These are phyloP conservation scores for Aspergillus caelatus DNA, from an alignment of 2,329 filamentous ascomycete genomes.

Conservation along the genomic window DNA sequence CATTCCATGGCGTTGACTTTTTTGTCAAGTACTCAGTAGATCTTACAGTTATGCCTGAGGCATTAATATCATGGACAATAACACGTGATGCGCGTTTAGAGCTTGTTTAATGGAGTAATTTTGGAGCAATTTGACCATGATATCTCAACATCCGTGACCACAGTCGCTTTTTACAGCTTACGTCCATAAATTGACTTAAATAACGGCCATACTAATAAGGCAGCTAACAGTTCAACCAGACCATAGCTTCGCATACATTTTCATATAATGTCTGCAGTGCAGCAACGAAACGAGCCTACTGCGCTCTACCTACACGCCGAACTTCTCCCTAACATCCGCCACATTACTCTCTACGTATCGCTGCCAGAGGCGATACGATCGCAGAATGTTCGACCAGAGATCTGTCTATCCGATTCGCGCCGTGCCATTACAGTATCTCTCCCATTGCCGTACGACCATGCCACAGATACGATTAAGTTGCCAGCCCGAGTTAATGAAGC, in stretches of 20 bases:
- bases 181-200: background rate
- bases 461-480: constrained; percentile 50
- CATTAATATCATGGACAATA: background rate
- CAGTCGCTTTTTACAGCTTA: background rate
- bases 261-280: constrained; percentile 4
- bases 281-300: constrained; percentile 12
- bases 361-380: constrained; percentile 33
- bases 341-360: constrained; percentile 60
- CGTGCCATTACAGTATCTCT: constrained; percentile 41
- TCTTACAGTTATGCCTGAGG: background rate
- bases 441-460: constrained; percentile 26
- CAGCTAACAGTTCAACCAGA: background rate
- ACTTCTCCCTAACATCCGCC: constrained; percentile 62
- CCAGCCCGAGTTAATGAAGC: constrained; percentile 43
- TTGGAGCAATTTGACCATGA: background rate
- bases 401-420: constrained; percentile 40
- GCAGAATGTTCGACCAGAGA: constrained; percentile 19
- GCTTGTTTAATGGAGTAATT: too few relatives aligned
- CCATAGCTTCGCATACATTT: background rate
- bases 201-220: background rate
- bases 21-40: background rate
- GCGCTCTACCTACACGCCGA: constrained; percentile 58
- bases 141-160: background rate
- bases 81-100: background rate
- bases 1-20: background rate